Base-by-base conservation (phyloP, 2,329 filamentous ascomycete species). In the Colletotrichum spaethianum region DNA sequence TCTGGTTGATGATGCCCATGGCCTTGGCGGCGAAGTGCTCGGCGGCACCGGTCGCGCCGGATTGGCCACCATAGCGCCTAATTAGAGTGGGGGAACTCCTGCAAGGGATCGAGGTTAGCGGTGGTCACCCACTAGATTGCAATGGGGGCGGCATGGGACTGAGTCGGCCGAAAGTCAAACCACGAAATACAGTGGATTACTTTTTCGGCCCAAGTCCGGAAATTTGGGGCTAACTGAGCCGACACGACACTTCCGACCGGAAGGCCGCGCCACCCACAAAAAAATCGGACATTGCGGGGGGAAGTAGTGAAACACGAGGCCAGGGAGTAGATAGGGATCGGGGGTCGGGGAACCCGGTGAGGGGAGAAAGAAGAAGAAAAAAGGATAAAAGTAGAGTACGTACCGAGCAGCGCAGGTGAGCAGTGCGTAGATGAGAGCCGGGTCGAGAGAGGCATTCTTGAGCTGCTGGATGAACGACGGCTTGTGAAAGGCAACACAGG, bases 401-500 rank as follows among this genome's bases (percentile, higher is more conserved):
- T 87, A 90, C 88, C 89, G 83, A 73, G 89, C 87, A 71, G 87
- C 89, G 59, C 85, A 88, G 59, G 88, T 88, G 75, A 91, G 81
- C 42, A 91, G 85, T 18, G 88, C 89, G 73, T 90, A 89, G 67
- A 90, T 84, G 74, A 91, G 87, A 59, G 87, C 87, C 38, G 86
- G 82, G 70, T 91, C 89, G 42, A 91, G 83, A 2, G 85, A 84
- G 28, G 83, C 85, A 75, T 84, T 88, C 82, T 90, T 90, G 62
- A 91, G 83, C 78, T 90, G 89, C 80, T 89, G 87, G 42, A 91
- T 79, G 79, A 90, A 90, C 2, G 88, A 88, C 9, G 89, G 88
- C 81, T 90, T 90, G 82, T 91, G 89, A 78, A 91, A 91, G 77
- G 88, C 89, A 52, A 91, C 88, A 77, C 88, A 90, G 73, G 89